These are phyloP conservation scores for Chalara sp. DNA, from an alignment of 2,329 filamentous ascomycete genomes.

Conservation along the genomic window DNA sequence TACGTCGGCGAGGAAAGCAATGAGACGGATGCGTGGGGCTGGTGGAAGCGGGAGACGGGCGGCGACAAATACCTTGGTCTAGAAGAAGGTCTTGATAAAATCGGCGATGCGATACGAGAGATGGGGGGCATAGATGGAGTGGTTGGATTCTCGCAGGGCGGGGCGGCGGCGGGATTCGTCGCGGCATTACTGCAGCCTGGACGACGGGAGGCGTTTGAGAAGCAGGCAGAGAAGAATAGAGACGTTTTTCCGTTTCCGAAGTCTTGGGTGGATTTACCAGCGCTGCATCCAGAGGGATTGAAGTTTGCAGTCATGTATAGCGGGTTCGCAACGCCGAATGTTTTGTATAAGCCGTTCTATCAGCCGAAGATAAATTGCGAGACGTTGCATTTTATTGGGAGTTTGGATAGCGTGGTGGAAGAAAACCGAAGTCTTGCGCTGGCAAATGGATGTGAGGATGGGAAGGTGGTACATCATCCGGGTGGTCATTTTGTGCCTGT, in stretches of 20 bases:
- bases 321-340: slow-evolving; percentile 63
- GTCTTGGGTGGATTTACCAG: slow-evolving; percentile 34
- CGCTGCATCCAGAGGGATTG: slow-evolving; percentile 31
- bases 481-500: slow-evolving; percentile 88
- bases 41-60: slow-evolving; percentile 70
- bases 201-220: slow-evolving; percentile 39
- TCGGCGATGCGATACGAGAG: slow-evolving; percentile 56
- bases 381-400: slow-evolving; percentile 74
- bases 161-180: slow-evolving; percentile 63
- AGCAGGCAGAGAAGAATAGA: slow-evolving; percentile 9
- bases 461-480: slow-evolving; percentile 61
- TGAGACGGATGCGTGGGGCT: slow-evolving; percentile 66
- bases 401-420: slow-evolving; percentile 81
- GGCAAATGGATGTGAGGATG: slow-evolving; percentile 53
- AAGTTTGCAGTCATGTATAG: slow-evolving; percentile 73
- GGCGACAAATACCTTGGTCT: slow-evolving; percentile 60
- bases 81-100: slow-evolving; percentile 55
- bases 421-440: slow-evolving; percentile 64
- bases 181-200: slow-evolving; percentile 61
- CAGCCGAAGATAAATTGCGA: slow-evolving; percentile 71
- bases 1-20: slow-evolving; percentile 42
- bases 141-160: slow-evolving; percentile 79
- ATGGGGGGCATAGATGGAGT: slow-evolving; percentile 70
- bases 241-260: slow-evolving; percentile 46
- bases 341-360: slow-evolving; percentile 62